phyloP scores from a whole-genome alignment of 129 eudicot genomes.

The Oenanthe sinensis region DNA sequence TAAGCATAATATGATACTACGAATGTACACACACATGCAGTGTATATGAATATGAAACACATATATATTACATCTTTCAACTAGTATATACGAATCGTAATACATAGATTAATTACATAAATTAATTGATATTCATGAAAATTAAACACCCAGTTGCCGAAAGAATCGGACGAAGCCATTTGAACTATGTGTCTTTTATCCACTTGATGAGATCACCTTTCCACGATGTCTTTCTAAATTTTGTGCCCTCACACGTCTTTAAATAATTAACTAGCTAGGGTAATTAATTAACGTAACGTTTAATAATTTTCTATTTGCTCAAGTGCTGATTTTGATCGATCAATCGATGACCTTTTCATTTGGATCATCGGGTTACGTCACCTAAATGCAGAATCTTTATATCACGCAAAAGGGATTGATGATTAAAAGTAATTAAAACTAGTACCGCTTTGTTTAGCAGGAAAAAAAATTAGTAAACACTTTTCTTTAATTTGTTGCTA shows the following conservation, averaged over 20 bases:
- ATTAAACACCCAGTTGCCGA: too few relatives aligned
- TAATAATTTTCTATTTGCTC: too few relatives aligned
- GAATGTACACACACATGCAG: too few relatives aligned
- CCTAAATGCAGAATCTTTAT: background rate
- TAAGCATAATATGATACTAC: too few relatives aligned
- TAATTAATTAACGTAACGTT: background rate
- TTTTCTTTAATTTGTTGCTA: too few relatives aligned
- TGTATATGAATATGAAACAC: too few relatives aligned
- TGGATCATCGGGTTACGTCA: conserved; percentile 1
- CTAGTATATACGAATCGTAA: too few relatives aligned
- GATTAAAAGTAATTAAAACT: background rate
- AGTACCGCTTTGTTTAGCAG: background rate
- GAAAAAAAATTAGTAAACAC: too few relatives aligned
- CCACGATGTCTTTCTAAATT: background rate
- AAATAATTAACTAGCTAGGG: background rate
- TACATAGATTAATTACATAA: too few relatives aligned
- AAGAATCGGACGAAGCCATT: too few relatives aligned
- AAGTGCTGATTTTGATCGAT: background rate
- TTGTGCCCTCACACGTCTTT: background rate
- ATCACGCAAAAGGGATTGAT: background rate
- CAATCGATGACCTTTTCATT: background rate
- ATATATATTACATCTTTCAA: too few relatives aligned
- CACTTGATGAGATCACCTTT: background rate
- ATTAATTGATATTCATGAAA: too few relatives aligned
- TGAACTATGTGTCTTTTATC: background rate